phyloP scores from a whole-genome alignment of 805 yeast species.

The Saturnispora quitensis region DNA sequence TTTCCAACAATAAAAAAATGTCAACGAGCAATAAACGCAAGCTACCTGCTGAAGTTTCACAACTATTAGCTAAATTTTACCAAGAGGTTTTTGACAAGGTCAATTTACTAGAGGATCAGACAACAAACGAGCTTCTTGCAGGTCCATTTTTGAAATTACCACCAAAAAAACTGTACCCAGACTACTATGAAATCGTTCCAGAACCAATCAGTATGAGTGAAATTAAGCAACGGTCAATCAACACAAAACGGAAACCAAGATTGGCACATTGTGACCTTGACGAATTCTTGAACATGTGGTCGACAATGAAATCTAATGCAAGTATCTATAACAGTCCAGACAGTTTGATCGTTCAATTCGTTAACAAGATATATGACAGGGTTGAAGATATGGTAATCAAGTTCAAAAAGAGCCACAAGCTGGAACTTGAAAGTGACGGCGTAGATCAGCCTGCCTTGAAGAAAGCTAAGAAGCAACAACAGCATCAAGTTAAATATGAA shows the following conservation, averaged over 20 bases:
- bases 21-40: not conserved
- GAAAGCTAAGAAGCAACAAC: not conserved
- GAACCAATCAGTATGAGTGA: slow-evolving; percentile 54
- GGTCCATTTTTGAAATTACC: slow-evolving; percentile 58
- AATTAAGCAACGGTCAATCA: slow-evolving; percentile 38
- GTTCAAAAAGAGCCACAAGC: not conserved
- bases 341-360: slow-evolving; percentile 56
- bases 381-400: not conserved
- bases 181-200: slow-evolving; percentile 61
- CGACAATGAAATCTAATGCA: slow-evolving; percentile 48
- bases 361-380: slow-evolving; percentile 19
- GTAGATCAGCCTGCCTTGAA: not conserved
- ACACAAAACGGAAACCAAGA: slow-evolving; percentile 33
- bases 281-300: slow-evolving; percentile 36
- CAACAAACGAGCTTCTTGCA: slow-evolving; percentile 24
- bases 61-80: slow-evolving; percentile 8
- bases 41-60: not conserved
- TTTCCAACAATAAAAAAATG: not conserved
- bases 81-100: slow-evolving; percentile 7
- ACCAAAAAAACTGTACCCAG: slow-evolving; percentile 59
- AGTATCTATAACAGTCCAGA: slow-evolving; percentile 59
- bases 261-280: slow-evolving; percentile 16
- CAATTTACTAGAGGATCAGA: slow-evolving; percentile 11
- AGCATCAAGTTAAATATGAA: not conserved
- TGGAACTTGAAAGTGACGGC: not conserved